A percentile compares a stretch with the other conserved stretches of the same genome.
phyloP scores from a whole-genome alignment of 2,329 filamentous ascomycete species.

The Fusarium oligoseptatum region DNA sequence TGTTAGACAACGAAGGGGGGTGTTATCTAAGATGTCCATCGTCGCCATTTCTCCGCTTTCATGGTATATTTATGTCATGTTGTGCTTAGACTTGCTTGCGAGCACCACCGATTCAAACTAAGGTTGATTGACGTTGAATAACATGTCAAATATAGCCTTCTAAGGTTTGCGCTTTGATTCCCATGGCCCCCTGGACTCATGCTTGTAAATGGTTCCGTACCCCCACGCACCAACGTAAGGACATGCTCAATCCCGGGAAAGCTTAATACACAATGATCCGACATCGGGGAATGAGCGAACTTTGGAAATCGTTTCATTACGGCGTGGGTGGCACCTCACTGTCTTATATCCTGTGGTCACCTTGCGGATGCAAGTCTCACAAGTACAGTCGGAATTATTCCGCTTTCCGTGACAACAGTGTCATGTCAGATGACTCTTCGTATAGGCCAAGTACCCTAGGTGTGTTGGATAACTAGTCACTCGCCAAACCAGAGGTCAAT shows the following conservation, averaged over 20 bases:
- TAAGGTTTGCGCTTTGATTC: too few relatives aligned
- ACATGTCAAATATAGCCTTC: too few relatives aligned
- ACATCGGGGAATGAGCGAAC: not conserved
- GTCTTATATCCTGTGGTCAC: not conserved
- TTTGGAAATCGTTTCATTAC: not conserved
- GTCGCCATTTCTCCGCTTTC: too few relatives aligned
- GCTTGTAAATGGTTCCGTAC: not conserved
- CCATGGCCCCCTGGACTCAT: too few relatives aligned
- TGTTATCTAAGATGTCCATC: not conserved
- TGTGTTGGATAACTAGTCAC: not conserved
- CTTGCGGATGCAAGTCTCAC: too few relatives aligned
- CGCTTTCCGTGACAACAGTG: too few relatives aligned
- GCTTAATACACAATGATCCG: not conserved
- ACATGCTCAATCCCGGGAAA: not conserved
- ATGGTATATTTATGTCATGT: too few relatives aligned
- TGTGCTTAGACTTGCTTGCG: too few relatives aligned
- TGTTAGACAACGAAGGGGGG: not conserved
- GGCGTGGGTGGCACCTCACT: not conserved
- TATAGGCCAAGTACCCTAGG: not conserved
- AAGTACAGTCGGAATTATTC: too few relatives aligned
- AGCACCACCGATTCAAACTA: too few relatives aligned
- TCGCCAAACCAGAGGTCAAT: not conserved
- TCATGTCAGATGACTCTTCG: accelerated
- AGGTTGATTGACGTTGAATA: too few relatives aligned
- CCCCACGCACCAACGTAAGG: not conserved